Percentiles rank a stretch among this genome's conserved stretches.
These are phyloP conservation scores for Lactarius hengduanensis DNA, from an alignment of 768 basidiomycete genomes.

Conservation along the genomic window DNA sequence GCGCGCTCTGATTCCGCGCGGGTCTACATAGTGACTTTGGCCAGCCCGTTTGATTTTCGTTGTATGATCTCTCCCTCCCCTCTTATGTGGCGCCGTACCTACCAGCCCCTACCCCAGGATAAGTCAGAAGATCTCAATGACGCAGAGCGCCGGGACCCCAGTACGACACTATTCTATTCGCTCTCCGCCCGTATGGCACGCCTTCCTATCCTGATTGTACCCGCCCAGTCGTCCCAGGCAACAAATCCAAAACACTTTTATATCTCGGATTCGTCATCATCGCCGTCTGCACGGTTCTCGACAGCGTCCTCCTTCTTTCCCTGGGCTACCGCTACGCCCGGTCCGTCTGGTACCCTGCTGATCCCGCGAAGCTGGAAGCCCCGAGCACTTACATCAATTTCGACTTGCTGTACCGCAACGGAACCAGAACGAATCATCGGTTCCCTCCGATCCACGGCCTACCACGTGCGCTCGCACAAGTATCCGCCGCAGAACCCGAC, in stretches of 20 bases:
- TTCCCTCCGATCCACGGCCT: conserved; percentile 12
- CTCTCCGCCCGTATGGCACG: not conserved
- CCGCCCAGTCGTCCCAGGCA: not conserved
- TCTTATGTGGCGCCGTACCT: conserved; percentile 7
- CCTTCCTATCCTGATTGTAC: conserved; percentile 2
- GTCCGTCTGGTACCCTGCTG: not conserved
- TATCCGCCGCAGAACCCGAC: conserved; percentile 16
- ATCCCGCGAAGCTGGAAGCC: conserved; percentile 5
- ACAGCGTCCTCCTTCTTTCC: conserved; percentile 9
- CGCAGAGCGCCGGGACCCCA: conserved; percentile 2
- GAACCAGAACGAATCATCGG: conserved; percentile 8
- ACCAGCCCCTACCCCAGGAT: conserved; percentile 8
- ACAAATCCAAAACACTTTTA: not conserved
- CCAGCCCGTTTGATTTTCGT: not conserved
- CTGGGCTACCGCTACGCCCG: conserved; percentile 10
- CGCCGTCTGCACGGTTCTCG: not conserved
- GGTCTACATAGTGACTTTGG: not conserved
- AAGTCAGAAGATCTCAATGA: not conserved
- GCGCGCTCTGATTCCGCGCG: no score
- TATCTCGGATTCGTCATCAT: conserved; percentile 5
- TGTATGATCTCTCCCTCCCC: not conserved
- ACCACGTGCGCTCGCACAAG: conserved; percentile 11
- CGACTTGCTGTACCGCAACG: conserved; percentile 19
- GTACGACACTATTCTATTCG: not conserved
- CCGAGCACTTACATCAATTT: conserved; percentile 22